phyloP scores from a whole-genome alignment of 202 grass and related monocot genomes.

The Setaria italica region DNA sequence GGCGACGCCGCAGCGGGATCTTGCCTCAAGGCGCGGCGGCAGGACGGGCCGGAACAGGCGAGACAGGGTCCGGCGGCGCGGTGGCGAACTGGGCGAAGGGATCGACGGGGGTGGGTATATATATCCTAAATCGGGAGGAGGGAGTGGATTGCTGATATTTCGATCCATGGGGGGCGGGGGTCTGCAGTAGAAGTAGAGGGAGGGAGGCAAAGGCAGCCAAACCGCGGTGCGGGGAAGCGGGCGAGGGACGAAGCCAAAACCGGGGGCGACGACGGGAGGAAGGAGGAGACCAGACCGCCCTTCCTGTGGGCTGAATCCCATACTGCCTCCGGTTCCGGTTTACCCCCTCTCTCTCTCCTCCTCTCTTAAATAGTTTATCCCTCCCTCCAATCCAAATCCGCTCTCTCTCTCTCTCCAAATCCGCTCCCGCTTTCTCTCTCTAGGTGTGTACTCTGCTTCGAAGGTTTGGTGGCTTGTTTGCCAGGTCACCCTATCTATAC shows the following conservation, averaged over 20 bases:
- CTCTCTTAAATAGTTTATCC: not conserved
- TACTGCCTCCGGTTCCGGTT: constrained; percentile 36
- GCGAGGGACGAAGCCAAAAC: constrained; percentile 28
- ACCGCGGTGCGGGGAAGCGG: not conserved
- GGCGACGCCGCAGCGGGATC: not conserved
- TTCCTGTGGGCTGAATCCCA: constrained; percentile 43
- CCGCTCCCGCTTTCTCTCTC: not conserved
- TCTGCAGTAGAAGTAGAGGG: not conserved
- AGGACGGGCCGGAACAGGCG: not conserved
- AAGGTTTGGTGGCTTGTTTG: constrained; percentile 7
- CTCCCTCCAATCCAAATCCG: not conserved
- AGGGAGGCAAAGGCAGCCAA: not conserved
- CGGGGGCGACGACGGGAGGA: constrained; percentile 35
- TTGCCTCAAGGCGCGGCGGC: not conserved
- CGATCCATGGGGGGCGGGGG: not conserved
- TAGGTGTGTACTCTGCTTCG: not conserved
- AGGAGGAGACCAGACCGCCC: not conserved
- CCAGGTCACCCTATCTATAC: not conserved
- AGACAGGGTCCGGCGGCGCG: not conserved
- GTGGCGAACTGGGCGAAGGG: not conserved
- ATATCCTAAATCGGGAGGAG: constrained; percentile 1
- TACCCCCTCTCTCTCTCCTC: not conserved
- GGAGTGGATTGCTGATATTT: not conserved
- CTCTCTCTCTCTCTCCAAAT: not conserved
- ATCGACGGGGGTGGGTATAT: not conserved